Evolutionary conservation across 2,329 filamentous ascomycete species (phyloP).

Genomic region (Fonsecaea multimorphosa): DNA sequence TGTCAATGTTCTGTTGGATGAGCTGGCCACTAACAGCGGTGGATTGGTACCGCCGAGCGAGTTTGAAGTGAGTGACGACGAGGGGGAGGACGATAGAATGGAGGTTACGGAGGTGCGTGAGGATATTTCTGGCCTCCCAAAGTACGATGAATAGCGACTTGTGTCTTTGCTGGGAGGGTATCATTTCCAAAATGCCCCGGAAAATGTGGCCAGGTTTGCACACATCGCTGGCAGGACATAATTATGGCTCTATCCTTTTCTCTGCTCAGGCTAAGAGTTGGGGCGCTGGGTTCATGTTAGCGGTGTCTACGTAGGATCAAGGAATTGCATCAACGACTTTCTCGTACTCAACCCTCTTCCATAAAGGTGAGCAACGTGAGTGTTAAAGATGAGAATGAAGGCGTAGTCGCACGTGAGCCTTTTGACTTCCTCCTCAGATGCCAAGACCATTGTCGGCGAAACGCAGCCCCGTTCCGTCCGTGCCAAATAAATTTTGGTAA

Average conservation of each 20-base stretch:
- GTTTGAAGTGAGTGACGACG: slow-evolving; percentile 23
- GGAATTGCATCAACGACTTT: background rate
- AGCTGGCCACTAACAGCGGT: slow-evolving; percentile 10
- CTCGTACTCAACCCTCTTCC: background rate
- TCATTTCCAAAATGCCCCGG: background rate
- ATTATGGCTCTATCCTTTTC: background rate
- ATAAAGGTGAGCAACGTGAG: too few species aligned
- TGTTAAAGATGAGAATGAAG: too few species aligned
- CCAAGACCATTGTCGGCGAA: background rate
- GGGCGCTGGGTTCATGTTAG: background rate
- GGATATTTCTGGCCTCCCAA: background rate
- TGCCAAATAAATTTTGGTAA: slow-evolving; percentile 2
- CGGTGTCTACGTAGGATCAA: background rate
- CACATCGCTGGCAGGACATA: background rate
- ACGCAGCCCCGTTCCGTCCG: background rate
- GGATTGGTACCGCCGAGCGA: slow-evolving; percentile 17
- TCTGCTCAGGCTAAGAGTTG: background rate
- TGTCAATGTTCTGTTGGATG: slow-evolving; percentile 25
- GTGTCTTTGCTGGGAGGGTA: background rate
- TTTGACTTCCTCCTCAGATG: background rate
- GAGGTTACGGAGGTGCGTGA: background rate
- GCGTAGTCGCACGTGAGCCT: too few species aligned
- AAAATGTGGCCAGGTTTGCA: background rate
- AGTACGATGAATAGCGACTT: background rate
- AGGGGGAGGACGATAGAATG: slow-evolving; percentile 12